Base-by-base conservation (phyloP, 2,329 filamentous ascomycete genomes). In the Zalaria obscura region DNA sequence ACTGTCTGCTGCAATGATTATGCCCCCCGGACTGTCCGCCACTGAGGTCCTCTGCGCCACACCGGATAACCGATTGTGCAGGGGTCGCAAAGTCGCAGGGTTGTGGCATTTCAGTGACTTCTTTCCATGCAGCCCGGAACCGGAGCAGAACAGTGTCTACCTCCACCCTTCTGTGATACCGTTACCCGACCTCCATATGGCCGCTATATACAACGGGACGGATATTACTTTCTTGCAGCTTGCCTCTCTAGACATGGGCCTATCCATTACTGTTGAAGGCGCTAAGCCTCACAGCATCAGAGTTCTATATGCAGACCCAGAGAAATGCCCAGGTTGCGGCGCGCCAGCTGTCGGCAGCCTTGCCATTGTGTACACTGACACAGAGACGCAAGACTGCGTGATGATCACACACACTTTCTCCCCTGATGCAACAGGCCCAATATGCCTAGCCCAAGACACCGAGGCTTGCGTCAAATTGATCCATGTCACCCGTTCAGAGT, bases 301-400 rank as follows among this genome's bases (percentile, higher is more conserved):
- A 38, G 74, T 73, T 39, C 69, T 79, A 42, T 73, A 76, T 51
- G 70, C 72, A 1, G 61, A 62, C 36, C 68, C 63, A 43, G 66
- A 67, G 38, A 64, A 62, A 45, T 75, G 70, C 45, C 63, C 53
- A 10, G 44, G 66, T 42, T 77, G 72, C 36, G 72, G 70, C 9
- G 69, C 68, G 1, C 61, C 69, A 1, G 73, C 76, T 0, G 59
- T 87, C 1, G 67, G 68, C 27, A 77, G 71, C 9, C 64, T 86
- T n/a, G 77, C 73, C 0, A 59, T 86, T 25, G 73, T 72, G 8
- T 85, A 84, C 52, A 68, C 69, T 3, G 71, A 73, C 44, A 62
- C 66, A 3, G 72, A 76, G 18, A 74, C 72, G 0, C 70, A 73
- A 7, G 71, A 79, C 38, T 75, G 79, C 43, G 66, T 83, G 18